phyloP scores from a whole-genome alignment of 805 yeast species.

The Kuraishia cidri region DNA sequence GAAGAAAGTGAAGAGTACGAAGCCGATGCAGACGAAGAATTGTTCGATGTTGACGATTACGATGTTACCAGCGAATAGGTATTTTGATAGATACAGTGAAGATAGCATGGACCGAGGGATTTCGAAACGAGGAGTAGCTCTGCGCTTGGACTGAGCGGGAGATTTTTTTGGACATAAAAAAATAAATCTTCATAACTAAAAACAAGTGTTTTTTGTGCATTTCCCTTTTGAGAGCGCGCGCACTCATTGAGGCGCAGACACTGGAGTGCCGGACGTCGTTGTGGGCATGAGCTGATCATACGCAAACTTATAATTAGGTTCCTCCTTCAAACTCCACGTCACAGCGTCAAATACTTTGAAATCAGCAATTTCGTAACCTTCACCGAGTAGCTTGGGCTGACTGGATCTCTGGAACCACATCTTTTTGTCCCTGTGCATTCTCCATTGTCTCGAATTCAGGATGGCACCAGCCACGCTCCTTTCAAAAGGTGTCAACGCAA shows the following conservation, averaged over 20 bases:
- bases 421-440: slow-evolving; percentile 18
- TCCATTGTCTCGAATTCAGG: slow-evolving; percentile 28
- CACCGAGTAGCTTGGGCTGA: slow-evolving; percentile 25
- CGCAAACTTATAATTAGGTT: slow-evolving; percentile 28
- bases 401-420: slow-evolving; percentile 31
- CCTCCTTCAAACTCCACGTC: slow-evolving; percentile 33
- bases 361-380: slow-evolving; percentile 30
- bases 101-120: too few relatives aligned
- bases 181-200: too few relatives aligned
- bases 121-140: too few relatives aligned
- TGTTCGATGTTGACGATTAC: slow-evolving; percentile 10
- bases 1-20: slow-evolving; percentile 25
- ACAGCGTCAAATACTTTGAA: slow-evolving; percentile 31
- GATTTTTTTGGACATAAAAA: too few relatives aligned
- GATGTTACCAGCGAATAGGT: slow-evolving; percentile 6
- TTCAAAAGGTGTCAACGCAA: slow-evolving; percentile 30
- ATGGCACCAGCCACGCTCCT: slow-evolving; percentile 23
- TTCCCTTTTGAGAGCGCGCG: too few relatives aligned
- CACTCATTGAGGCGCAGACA: too few relatives aligned
- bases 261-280: too few relatives aligned
- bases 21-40: slow-evolving; percentile 17
- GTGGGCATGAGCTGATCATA: slow-evolving; percentile 13
- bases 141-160: too few relatives aligned
- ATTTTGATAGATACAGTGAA: not conserved
- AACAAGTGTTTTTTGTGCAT: too few relatives aligned